Percentiles rank a stretch among this genome's conserved stretches.
phyloP scores from a whole-genome alignment of 2,329 filamentous ascomycete genomes.

The Fusarium solani-melongenae region DNA sequence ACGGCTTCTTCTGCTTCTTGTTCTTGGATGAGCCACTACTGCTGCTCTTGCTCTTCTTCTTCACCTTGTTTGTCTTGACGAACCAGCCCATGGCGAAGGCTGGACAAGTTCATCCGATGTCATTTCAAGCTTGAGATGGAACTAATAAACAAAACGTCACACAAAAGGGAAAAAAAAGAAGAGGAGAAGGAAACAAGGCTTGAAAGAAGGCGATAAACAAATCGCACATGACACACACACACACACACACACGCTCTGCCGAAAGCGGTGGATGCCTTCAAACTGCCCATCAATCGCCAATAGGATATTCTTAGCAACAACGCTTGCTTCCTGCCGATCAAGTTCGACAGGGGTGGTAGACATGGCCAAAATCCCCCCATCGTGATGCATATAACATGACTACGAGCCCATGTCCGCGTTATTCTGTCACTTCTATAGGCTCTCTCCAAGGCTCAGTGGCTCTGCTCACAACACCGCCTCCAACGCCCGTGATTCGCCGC shows the following conservation, averaged over 20 bases:
- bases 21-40: neutral
- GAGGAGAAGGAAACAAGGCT: neutral
- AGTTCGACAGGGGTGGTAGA: neutral
- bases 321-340: conserved; percentile 23
- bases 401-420: neutral
- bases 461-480: conserved; percentile 18
- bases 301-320: conserved; percentile 37
- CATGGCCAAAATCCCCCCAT: too few species aligned
- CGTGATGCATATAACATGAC: too few species aligned
- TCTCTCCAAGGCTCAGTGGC: conserved; percentile 18
- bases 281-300: neutral
- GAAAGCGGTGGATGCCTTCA: neutral
- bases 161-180: neutral
- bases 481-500: conserved; percentile 26
- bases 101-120: neutral
- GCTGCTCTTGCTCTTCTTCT: conserved; percentile 21
- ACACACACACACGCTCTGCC: neutral
- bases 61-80: conserved; percentile 22
- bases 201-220: conserved; percentile 15
- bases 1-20: conserved; percentile 3
- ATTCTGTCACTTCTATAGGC: neutral
- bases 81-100: conserved; percentile 45
- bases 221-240: conserved; percentile 25
- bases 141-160: conserved; percentile 1
- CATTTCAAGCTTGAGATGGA: neutral